These are phyloP conservation scores for Volutella citrinella DNA, from an alignment of 2,329 filamentous ascomycete genomes.

Conservation along the genomic window DNA sequence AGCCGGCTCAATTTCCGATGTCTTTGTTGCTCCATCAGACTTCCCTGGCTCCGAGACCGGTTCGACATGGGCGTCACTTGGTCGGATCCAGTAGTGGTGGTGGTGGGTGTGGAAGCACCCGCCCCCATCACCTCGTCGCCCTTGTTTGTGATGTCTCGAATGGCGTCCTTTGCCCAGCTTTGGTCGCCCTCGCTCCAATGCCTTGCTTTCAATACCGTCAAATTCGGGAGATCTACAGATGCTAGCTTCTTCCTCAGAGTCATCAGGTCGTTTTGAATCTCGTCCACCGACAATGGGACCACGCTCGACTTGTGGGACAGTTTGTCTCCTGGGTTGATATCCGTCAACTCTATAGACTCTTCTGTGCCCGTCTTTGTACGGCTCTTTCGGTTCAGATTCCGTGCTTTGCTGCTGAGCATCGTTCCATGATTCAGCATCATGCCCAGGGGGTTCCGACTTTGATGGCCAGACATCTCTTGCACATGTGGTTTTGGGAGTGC, in stretches of 20 bases:
- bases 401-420: no score
- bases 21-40: constrained; percentile 3
- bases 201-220: constrained; percentile 6
- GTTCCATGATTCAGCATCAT: no score
- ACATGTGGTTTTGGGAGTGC: no score
- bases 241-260: constrained; percentile 5
- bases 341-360: no score
- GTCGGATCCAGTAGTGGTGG: constrained; percentile 58
- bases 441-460: no score
- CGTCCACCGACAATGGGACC: constrained; percentile 7
- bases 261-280: constrained; percentile 16
- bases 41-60: constrained; percentile 3
- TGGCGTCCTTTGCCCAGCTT: constrained; percentile 19
- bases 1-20: constrained; percentile 12
- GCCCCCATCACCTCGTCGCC: constrained; percentile 17
- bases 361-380: no score
- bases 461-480: no score
- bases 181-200: constrained; percentile 7
- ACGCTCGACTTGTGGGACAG: no score
- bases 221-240: constrained; percentile 8
- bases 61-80: constrained; percentile 22
- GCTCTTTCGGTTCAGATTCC: no score
- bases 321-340: no score
- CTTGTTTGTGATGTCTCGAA: constrained; percentile 20
- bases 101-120: constrained; percentile 58